A percentile compares a stretch with the other conserved stretches of the same genome.
Conservation (phyloP, 2,329 filamentous ascomycete species). For the Nemania sp. region DNA sequence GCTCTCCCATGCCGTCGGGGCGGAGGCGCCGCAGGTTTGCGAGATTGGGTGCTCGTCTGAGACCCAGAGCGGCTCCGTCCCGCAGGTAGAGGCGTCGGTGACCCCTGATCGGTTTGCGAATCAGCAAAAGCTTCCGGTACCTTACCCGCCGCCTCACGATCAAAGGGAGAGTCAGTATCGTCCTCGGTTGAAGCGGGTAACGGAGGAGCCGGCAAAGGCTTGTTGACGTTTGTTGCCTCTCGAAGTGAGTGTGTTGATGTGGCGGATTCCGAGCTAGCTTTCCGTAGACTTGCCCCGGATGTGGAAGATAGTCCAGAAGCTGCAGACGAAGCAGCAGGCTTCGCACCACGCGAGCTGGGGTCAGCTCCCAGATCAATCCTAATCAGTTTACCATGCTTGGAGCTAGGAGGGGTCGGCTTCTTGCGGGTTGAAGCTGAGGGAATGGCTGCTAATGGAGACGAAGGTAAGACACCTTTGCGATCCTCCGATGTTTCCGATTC, state of each 20-base stretch:
- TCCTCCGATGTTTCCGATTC: constrained; percentile 54
- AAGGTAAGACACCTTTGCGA: constrained; percentile 41
- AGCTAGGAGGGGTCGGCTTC: constrained; percentile 72
- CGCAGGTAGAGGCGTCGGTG: constrained; percentile 46
- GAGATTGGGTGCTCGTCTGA: constrained; percentile 38
- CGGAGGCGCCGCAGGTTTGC: constrained; percentile 54
- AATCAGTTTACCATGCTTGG: constrained; percentile 77
- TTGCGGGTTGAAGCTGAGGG: constrained; percentile 40
- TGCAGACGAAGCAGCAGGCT: constrained; percentile 16
- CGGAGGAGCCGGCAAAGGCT: constrained; percentile 62
- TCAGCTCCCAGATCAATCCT: constrained; percentile 51
- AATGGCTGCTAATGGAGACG: constrained; percentile 32
- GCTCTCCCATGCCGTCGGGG: constrained; percentile 52
- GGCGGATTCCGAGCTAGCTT: constrained; percentile 30
- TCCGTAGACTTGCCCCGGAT: constrained; percentile 23
- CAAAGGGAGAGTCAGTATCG: constrained; percentile 55
- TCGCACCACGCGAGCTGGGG: constrained; percentile 35
- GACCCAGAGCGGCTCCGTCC: constrained; percentile 40
- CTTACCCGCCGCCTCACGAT: constrained; percentile 57
- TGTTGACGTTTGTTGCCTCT: constrained; percentile 58
- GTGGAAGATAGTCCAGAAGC: constrained; percentile 30
- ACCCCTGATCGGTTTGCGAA: constrained; percentile 39
- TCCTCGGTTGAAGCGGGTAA: constrained; percentile 51
- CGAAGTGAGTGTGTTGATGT: constrained; percentile 41
- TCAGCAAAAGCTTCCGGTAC: constrained; percentile 48